phyloP scores from a whole-genome alignment of 805 yeast species.

The Starmerella lactis-condensi region DNA sequence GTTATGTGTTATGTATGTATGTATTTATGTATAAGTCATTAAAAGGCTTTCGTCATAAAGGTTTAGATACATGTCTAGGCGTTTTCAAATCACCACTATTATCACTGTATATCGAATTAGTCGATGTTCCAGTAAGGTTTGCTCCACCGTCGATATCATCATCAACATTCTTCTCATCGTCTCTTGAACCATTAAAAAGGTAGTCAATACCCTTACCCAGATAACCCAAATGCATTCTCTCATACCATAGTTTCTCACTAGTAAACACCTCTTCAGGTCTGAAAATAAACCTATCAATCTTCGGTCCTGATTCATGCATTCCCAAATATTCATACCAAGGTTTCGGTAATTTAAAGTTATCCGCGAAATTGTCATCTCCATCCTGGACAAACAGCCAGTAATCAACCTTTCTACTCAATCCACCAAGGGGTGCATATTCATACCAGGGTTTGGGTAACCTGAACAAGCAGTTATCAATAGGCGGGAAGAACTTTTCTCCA shows the following conservation, averaged over 20 bases:
- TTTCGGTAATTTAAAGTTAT: not conserved
- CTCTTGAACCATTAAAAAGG: not conserved
- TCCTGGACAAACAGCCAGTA: constrained; percentile 6
- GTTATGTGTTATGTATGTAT: too few relatives aligned
- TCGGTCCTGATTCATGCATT: constrained; percentile 1
- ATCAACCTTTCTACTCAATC: constrained; percentile 4
- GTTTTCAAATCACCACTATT: too few relatives aligned
- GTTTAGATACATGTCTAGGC: too few relatives aligned
- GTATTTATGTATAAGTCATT: too few relatives aligned
- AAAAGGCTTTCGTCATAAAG: too few relatives aligned
- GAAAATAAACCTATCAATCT: constrained; percentile 1
- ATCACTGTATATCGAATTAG: too few relatives aligned
- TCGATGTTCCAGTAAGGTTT: too few relatives aligned
- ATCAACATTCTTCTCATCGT: not conserved
- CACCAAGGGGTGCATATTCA: constrained; percentile 19
- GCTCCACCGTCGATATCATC: too few relatives aligned
- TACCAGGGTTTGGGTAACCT: constrained; percentile 14
- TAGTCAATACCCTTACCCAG: not conserved
- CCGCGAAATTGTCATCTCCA: constrained; percentile 1
- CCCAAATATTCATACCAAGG: constrained; percentile 1
- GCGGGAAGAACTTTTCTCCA: constrained; percentile 7
- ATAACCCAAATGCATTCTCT: not conserved
- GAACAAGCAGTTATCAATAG: constrained; percentile 11
- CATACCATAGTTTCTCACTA: constrained; percentile 25
- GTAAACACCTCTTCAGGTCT: constrained; percentile 1